Evolutionary conservation across 2,329 filamentous ascomycete genomes (phyloP).

Genomic region (Fusarium globosum): DNA sequence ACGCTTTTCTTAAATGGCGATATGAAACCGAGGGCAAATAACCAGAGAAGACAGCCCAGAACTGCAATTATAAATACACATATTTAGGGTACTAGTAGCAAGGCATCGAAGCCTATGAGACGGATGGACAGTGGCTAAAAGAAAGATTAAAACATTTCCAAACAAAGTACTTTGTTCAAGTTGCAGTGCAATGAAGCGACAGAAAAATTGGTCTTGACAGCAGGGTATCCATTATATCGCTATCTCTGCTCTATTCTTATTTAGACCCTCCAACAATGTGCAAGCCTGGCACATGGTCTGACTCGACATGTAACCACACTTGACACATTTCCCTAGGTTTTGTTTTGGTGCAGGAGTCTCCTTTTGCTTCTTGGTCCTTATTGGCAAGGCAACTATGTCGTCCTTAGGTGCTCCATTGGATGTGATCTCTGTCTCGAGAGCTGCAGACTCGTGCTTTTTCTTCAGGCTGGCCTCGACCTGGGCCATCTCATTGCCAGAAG

Average conservation of each 20-base stretch:
- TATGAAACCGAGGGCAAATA: slow-evolving; percentile 15
- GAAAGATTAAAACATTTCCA: slow-evolving; percentile 29
- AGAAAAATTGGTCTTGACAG: background rate
- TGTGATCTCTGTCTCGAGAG: slow-evolving; percentile 50
- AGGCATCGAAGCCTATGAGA: slow-evolving; percentile 9
- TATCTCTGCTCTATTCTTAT: slow-evolving; percentile 77
- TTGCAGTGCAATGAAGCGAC: background rate
- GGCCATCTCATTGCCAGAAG: slow-evolving; percentile 80
- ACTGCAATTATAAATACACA: slow-evolving; percentile 39
- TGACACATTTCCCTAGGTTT: slow-evolving; percentile 83
- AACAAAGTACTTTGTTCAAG: background rate
- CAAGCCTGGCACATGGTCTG: slow-evolving; percentile 96
- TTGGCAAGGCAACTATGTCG: slow-evolving; percentile 50
- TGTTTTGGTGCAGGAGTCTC: slow-evolving; percentile 63
- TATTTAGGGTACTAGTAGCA: slow-evolving; percentile 9
- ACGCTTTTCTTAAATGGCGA: slow-evolving; percentile 56
- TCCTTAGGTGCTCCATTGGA: slow-evolving; percentile 39
- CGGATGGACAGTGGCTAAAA: slow-evolving; percentile 8
- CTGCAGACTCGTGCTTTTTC: slow-evolving; percentile 29
- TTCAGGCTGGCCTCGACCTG: slow-evolving; percentile 73
- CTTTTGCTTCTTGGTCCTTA: slow-evolving; percentile 46
- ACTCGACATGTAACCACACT: slow-evolving; percentile 95
- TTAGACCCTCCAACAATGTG: slow-evolving; percentile 86
- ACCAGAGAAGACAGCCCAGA: slow-evolving; percentile 18
- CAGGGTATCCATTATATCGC: slow-evolving; percentile 55